Base-by-base conservation (phyloP, 768 basidiomycete genomes). In the Pleurotus citrinopileatus region DNA sequence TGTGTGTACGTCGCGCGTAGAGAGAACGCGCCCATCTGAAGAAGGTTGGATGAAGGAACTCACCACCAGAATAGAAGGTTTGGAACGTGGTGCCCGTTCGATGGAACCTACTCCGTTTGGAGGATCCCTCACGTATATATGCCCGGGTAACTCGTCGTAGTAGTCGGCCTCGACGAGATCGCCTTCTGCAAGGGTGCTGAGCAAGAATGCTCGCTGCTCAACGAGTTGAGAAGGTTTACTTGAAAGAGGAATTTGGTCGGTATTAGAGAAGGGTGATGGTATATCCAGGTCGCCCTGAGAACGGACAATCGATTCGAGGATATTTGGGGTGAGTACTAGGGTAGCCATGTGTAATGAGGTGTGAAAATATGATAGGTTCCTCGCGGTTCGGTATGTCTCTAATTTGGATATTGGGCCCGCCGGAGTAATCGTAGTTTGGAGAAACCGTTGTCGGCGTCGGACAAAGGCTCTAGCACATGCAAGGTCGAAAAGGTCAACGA, bases 311-410 rank as follows among this genome's bases (percentile, higher is more conserved):
- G 15, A 20, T 51, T 1, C 12, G 26, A 37, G 22, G 48, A 51
- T 51, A 51, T 51, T 51, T 51, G 48, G 48, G 48, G 48, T 22
- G 28, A 19, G 32, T 37, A 51, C 29, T 37, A 51, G 48, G 48
- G 48, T 37, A 19, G 48, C 48, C 48, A 51, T 51, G 48, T 51
- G 48, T 37, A 37, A n/a, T 36, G 48, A 13, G 29, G 34, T 51
- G 48, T 36, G 34, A 51, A 51, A 44, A 36, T 51, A 37, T 12
- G 48, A 28, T 4, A 44, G 48, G 34, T 25, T 37, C 48, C 48
- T 51, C 27, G 45, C 45, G 45, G 27, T 47, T 47, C 45, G 45
- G 45, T 28, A 28, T 27, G 45, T 46, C 45, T 46, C 45, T 3
- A 47, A 47, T 27, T 51, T 51, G 48, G 34, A 20, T 51, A 36